A percentile compares a stretch with the other conserved stretches of the same genome.
phyloP scores from a whole-genome alignment of 768 basidiomycete genomes.

The Lactarius evosmus region DNA sequence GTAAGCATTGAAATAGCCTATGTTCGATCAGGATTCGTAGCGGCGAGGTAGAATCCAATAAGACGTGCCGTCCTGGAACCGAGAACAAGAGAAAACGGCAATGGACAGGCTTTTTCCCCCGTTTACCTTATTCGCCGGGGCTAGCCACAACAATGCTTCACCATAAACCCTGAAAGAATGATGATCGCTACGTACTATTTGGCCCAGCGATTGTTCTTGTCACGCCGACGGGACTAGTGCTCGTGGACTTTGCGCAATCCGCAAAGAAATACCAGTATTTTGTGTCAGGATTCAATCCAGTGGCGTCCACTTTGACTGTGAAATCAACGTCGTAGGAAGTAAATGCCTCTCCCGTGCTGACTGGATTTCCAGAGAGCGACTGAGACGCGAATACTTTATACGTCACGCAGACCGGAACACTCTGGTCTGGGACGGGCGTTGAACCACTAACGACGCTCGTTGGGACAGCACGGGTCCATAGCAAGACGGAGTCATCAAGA shows the following conservation, averaged over 20 bases:
- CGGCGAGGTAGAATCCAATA: neutral
- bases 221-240: slow-evolving; percentile 46
- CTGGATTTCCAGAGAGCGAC: slow-evolving; percentile 36
- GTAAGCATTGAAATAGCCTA: slow-evolving; percentile 62
- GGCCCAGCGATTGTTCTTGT: slow-evolving; percentile 51
- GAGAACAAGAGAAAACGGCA: slow-evolving; percentile 60
- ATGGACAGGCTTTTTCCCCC: slow-evolving; percentile 51
- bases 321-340: slow-evolving; percentile 57
- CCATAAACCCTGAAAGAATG: neutral
- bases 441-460: slow-evolving; percentile 31
- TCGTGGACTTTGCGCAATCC: slow-evolving; percentile 48
- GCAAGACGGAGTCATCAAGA: slow-evolving; percentile 48
- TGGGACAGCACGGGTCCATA: slow-evolving; percentile 56
- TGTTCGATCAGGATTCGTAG: neutral
- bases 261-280: slow-evolving; percentile 54
- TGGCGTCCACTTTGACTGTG: slow-evolving; percentile 59
- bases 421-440: slow-evolving; percentile 41
- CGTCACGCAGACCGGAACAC: slow-evolving; percentile 49
- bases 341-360: slow-evolving; percentile 49
- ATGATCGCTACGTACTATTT: slow-evolving; percentile 39
- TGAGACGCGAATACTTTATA: slow-evolving; percentile 44
- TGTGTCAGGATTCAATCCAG: slow-evolving; percentile 47
- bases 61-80: slow-evolving; percentile 46
- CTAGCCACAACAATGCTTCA: slow-evolving; percentile 30
- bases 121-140: slow-evolving; percentile 46